These are phyloP conservation scores for Lasiodiplodia theobromae DNA, from an alignment of 2,329 filamentous ascomycete genomes.

Conservation along the genomic window DNA sequence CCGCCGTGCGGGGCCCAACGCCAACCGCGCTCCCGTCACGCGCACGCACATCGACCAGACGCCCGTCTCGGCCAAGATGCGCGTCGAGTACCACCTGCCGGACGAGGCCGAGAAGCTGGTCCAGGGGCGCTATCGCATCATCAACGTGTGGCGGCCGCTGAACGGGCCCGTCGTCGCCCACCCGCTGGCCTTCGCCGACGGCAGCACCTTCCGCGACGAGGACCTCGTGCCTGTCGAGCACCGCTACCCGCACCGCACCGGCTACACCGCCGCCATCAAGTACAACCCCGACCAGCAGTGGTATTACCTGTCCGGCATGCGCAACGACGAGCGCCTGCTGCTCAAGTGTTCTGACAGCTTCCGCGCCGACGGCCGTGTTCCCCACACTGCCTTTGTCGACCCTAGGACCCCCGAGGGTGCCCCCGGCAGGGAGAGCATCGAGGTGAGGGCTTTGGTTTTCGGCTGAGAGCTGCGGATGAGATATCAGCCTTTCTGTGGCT, in stretches of 20 bases:
- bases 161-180: slow-evolving; percentile 64
- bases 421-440: slow-evolving; percentile 82
- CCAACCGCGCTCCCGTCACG: slow-evolving; percentile 72
- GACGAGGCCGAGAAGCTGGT: slow-evolving; percentile 68
- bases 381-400: slow-evolving; percentile 70
- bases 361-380: slow-evolving; percentile 51
- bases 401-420: slow-evolving; percentile 74
- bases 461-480: slow-evolving; percentile 48
- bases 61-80: slow-evolving; percentile 66
- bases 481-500: neutral
- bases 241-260: slow-evolving; percentile 72
- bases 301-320: slow-evolving; percentile 84
- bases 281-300: slow-evolving; percentile 71
- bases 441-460: slow-evolving; percentile 86
- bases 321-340: slow-evolving; percentile 72
- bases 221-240: slow-evolving; percentile 78
- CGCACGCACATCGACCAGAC: slow-evolving; percentile 88
- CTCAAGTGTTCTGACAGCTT: slow-evolving; percentile 81
- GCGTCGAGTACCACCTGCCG: slow-evolving; percentile 72
- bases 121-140: slow-evolving; percentile 75
- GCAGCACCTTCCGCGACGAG: slow-evolving; percentile 60
- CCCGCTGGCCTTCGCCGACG: slow-evolving; percentile 66
- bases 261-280: slow-evolving; percentile 76
- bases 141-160: slow-evolving; percentile 83
- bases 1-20: slow-evolving; percentile 67